phyloP scores from a whole-genome alignment of 2,329 filamentous ascomycete species.

The Coniochaeta sp. region DNA sequence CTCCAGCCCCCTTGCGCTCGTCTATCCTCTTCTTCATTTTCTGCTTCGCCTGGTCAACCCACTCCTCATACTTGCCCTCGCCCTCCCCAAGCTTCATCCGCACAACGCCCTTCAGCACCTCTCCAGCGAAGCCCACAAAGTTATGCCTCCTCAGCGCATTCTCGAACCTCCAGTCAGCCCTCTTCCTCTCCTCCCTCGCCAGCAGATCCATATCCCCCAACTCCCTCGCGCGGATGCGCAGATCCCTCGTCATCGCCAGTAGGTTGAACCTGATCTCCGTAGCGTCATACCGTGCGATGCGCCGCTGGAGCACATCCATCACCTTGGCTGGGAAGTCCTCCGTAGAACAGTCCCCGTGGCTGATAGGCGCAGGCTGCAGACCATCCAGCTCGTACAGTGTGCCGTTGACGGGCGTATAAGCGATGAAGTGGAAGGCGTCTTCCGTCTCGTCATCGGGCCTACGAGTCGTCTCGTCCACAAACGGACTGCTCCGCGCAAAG shows the following conservation, averaged over 20 bases:
- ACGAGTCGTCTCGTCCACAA: slow-evolving; percentile 82
- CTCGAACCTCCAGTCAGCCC: slow-evolving; percentile 86
- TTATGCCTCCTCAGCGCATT: slow-evolving; percentile 89
- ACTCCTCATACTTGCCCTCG: slow-evolving; percentile 59
- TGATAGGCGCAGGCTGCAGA: slow-evolving; percentile 85
- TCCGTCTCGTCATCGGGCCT: slow-evolving; percentile 65
- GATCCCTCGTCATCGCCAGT: slow-evolving; percentile 82
- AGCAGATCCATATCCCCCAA: slow-evolving; percentile 77
- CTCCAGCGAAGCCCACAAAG: slow-evolving; percentile 91
- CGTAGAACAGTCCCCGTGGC: slow-evolving; percentile 68
- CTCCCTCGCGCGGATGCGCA: slow-evolving; percentile 68
- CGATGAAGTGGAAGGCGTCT: slow-evolving; percentile 96
- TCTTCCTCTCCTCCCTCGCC: slow-evolving; percentile 74
- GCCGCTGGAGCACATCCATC: slow-evolving; percentile 76
- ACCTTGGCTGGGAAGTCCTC: slow-evolving; percentile 72
- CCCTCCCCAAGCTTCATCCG: slow-evolving; percentile 62
- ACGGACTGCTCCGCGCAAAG: slow-evolving; percentile 82
- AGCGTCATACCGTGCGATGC: slow-evolving; percentile 77
- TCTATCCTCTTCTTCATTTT: slow-evolving; percentile 23
- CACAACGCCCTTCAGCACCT: slow-evolving; percentile 84
- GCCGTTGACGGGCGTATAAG: slow-evolving; percentile 76
- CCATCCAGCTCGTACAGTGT: slow-evolving; percentile 92
- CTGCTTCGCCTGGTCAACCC: slow-evolving; percentile 55
- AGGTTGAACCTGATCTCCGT: slow-evolving; percentile 94
- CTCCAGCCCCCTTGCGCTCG: slow-evolving; percentile 19